Evolutionary conservation across 2,329 filamentous ascomycete species (phyloP), one percentile per base, ranked within the genome.

Genomic region (Gyromitra esculenta): DNA sequence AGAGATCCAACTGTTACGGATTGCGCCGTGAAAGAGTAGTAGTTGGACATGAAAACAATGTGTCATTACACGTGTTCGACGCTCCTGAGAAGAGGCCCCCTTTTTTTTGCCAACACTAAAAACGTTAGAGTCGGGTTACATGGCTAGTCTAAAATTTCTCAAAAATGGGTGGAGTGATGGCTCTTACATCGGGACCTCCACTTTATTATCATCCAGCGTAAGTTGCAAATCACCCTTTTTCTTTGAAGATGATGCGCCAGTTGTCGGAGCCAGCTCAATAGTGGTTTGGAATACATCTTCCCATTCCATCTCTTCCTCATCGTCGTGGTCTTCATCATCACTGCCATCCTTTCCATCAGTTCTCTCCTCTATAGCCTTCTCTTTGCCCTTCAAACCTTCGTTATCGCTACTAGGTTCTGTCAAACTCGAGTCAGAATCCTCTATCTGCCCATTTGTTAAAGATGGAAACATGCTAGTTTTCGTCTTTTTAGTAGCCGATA

Each of bases 21-120:
- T 84, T 0, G 92, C 89, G 82, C 98, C 98, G 82, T 98, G 94
- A 87, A 91, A 97, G 76, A 99, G 87, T 15, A 99, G 85, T 67
- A 90, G 89, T 82, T 96, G 90, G 1, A 98, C 94, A 83, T 99
- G 96, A 80, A 97, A 87, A 80, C 92, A 92, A 83, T 99, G 96
- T 0, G 93, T 94, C 2, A 90, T 87, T 43, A 90, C 88, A 35
- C 96, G 88, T 72, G 95, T 91, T 76, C 90, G 88, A 66, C 93
- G 89, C 82, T 97, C 93, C 37, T 91, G 89, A 84, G 97, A 97
- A 1, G 92, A 91, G 0, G 92, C 92, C 0, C 93, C 94, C 82
- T 95, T 97, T 83, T 93, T 97, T 37, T 60, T 77, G 8, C 41
- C n/a, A 13, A n/a, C 52, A 37, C 35, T 70, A 52, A 15, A 43